Conservation (phyloP, 768 basidiomycete species). For the Exsudoporus frostii region DNA sequence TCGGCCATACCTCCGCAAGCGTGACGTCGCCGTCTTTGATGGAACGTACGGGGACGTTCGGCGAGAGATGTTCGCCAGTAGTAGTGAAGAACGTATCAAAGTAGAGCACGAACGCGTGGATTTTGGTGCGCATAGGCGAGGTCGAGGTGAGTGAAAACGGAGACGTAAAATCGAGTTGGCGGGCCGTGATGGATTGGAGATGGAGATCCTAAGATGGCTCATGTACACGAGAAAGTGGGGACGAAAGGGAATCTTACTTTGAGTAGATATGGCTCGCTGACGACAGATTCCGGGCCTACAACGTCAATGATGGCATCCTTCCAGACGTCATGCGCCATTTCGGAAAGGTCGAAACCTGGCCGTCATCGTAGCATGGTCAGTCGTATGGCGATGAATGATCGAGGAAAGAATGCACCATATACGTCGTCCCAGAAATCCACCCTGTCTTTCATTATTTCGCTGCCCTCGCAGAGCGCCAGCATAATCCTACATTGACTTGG, state of each 20-base stretch:
- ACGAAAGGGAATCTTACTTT: constrained; percentile 49
- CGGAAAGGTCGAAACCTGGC: constrained; percentile 82
- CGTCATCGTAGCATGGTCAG: neutral
- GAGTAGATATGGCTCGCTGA: constrained; percentile 60
- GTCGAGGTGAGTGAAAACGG: constrained; percentile 72
- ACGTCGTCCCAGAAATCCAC: constrained; percentile 88
- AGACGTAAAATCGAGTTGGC: constrained; percentile 77
- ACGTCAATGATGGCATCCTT: constrained; percentile 85
- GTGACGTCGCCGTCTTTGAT: constrained; percentile 56
- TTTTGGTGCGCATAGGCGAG: constrained; percentile 55
- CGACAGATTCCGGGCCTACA: constrained; percentile 58
- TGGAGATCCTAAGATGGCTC: constrained; percentile 62
- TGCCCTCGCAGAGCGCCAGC: constrained; percentile 77
- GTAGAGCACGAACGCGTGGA: constrained; percentile 82
- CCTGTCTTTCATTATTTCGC: constrained; percentile 73
- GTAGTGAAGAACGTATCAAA: constrained; percentile 92
- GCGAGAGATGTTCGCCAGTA: constrained; percentile 50
- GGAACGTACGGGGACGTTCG: constrained; percentile 50
- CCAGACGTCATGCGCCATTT: constrained; percentile 73
- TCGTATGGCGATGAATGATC: neutral
- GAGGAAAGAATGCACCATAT: constrained; percentile 57
- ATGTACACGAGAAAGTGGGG: neutral
- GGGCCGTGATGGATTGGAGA: constrained; percentile 57
- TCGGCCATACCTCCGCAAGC: constrained; percentile 79
- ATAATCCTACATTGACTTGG: constrained; percentile 88